phyloP scores from a whole-genome alignment of 129 eudicot genomes.

The Solidago caesia region DNA sequence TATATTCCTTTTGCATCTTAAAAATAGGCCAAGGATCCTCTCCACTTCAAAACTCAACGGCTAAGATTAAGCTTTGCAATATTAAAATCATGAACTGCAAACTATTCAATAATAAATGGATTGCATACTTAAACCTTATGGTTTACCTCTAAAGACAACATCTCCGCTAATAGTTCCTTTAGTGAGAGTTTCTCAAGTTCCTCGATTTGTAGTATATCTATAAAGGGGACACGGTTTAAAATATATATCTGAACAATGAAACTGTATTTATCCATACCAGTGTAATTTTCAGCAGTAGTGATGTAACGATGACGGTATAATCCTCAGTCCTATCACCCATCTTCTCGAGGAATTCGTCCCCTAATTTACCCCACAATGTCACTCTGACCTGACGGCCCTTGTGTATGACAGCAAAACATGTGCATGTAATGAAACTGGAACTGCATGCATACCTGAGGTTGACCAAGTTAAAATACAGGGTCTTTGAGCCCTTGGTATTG shows the following conservation, averaged over 20 bases:
- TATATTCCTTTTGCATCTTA: constrained; percentile 76
- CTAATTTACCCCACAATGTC: too few species aligned
- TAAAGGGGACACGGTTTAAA: too few species aligned
- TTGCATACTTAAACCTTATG: neutral
- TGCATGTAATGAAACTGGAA: too few species aligned
- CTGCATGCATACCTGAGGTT: too few species aligned
- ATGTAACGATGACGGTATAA: too few species aligned
- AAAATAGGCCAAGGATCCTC: constrained; percentile 87
- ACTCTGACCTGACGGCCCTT: too few species aligned
- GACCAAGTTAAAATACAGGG: too few species aligned
- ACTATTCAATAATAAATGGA: neutral
- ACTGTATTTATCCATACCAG: neutral
- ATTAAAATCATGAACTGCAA: neutral
- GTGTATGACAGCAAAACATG: too few species aligned
- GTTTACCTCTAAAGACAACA: constrained; percentile 44
- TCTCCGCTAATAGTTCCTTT: constrained; percentile 86
- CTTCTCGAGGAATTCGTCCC: too few species aligned
- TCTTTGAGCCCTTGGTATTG: too few species aligned
- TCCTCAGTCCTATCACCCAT: too few species aligned
- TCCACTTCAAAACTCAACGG: constrained; percentile 91
- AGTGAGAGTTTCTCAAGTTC: constrained; percentile 63
- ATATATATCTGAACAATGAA: neutral
- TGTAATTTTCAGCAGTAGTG: too few species aligned
- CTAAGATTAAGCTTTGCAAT: constrained; percentile 35
- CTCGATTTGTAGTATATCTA: constrained; percentile 97